Conservation (phyloP, 805 yeast species). For the Yarrowia sp. region DNA sequence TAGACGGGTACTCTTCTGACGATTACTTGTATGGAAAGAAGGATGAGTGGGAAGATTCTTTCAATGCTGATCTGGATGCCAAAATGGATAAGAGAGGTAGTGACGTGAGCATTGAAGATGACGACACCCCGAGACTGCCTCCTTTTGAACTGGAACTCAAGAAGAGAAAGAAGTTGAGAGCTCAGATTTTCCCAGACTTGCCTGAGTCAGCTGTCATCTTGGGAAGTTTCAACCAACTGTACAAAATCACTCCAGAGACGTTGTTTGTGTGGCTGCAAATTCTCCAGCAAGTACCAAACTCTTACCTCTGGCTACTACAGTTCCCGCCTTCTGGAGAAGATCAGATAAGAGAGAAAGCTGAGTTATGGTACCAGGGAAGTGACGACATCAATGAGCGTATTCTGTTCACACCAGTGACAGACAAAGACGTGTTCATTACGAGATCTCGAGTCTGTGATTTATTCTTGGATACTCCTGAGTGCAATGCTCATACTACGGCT, state of each 20-base stretch:
- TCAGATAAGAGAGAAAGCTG: constrained; percentile 34
- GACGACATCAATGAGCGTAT: constrained; percentile 33
- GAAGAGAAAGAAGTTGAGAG: not conserved
- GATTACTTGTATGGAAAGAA: constrained; percentile 27
- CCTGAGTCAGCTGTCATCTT: constrained; percentile 34
- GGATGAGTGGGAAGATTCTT: not conserved
- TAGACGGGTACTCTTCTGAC: constrained; percentile 4
- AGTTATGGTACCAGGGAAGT: constrained; percentile 34
- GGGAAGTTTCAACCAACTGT: constrained; percentile 40
- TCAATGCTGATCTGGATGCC: not conserved
- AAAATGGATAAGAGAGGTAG: not conserved
- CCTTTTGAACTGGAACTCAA: constrained; percentile 1
- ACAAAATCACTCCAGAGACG: constrained; percentile 39
- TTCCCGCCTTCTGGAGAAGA: constrained; percentile 37
- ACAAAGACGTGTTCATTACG: constrained; percentile 37
- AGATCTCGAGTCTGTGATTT: constrained; percentile 39
- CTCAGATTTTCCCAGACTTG: constrained; percentile 34
- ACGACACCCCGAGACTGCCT: not conserved
- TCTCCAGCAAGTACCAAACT: constrained; percentile 34
- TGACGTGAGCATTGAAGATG: not conserved
- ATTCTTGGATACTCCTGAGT: constrained; percentile 40
- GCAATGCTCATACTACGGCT: constrained; percentile 42
- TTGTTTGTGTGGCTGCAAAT: constrained; percentile 37
- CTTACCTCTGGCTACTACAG: constrained; percentile 39
- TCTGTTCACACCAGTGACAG: constrained; percentile 39